Percentiles rank a stretch among this genome's conserved stretches.
phyloP scores from a whole-genome alignment of 257 asterid species.

The Solanum sejunctum region DNA sequence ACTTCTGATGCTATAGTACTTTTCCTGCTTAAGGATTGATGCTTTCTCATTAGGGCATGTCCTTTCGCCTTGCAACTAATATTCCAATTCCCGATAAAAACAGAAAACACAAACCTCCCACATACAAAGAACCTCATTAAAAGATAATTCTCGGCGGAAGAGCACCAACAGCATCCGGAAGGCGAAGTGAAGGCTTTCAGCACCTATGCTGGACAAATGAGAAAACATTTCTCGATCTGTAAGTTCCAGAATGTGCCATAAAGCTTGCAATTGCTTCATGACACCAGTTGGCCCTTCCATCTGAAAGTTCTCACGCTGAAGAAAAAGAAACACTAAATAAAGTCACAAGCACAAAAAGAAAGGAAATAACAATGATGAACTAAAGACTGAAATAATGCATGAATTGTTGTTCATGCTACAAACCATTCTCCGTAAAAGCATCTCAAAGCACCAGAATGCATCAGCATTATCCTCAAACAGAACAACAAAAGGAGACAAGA shows the following conservation, averaged over 20 bases:
- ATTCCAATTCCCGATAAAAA: background rate
- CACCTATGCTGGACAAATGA: constrained; percentile 79
- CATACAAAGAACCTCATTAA: constrained; percentile 85
- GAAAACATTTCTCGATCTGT: constrained; percentile 82
- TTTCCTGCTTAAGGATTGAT: background rate
- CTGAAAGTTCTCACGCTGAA: constrained; percentile 87
- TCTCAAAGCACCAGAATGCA: constrained; percentile 99
- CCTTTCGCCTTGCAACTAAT: background rate
- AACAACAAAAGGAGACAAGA: constrained; percentile 92
- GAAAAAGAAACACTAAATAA: constrained; percentile 1
- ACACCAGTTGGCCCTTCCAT: constrained; percentile 98
- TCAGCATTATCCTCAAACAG: constrained; percentile 96
- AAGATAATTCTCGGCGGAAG: constrained; percentile 92
- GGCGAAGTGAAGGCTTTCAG: constrained; percentile 98
- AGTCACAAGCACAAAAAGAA: background rate
- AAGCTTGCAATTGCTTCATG: constrained; percentile 91
- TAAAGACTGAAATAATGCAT: background rate
- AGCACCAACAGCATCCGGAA: constrained; percentile 97
- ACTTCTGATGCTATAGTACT: background rate
- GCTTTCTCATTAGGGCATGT: background rate
- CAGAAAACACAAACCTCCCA: constrained; percentile 85
- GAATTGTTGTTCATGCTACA: background rate
- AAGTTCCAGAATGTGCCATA: constrained; percentile 86
- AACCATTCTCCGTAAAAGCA: constrained; percentile 95
- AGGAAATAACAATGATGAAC: background rate